These are phyloP conservation scores for Hericium coralloides DNA, from an alignment of 768 basidiomycete species.

Conservation along the genomic window DNA sequence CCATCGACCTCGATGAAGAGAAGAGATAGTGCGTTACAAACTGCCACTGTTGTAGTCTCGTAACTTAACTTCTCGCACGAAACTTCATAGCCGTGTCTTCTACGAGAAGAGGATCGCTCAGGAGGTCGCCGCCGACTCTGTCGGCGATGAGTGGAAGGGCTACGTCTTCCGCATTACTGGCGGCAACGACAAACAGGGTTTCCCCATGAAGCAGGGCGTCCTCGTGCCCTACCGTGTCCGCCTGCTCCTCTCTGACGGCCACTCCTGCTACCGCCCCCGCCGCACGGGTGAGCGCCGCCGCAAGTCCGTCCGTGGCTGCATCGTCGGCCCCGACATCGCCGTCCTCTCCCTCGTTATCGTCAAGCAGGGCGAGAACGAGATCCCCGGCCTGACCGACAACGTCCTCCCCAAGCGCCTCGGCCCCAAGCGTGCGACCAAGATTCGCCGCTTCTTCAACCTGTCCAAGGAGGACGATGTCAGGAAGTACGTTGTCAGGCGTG, in stretches of 20 bases:
- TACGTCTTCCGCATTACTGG: slow-evolving; percentile 96
- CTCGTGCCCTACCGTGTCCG: slow-evolving; percentile 89
- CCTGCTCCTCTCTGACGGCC: slow-evolving; percentile 90
- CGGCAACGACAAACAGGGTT: slow-evolving; percentile 98
- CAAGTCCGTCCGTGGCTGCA: slow-evolving; percentile 98
- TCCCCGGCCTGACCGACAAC: slow-evolving; percentile 86
- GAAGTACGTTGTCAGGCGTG: slow-evolving; percentile 92
- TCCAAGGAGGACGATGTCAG: slow-evolving; percentile 97
- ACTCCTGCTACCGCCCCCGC: slow-evolving; percentile 95
- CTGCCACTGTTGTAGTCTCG: not conserved
- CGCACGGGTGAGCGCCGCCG: slow-evolving; percentile 95
- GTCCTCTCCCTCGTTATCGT: slow-evolving; percentile 91
- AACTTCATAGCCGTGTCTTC: slow-evolving; percentile 68
- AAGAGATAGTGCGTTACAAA: slow-evolving; percentile 53
- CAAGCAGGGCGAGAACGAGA: slow-evolving; percentile 88
- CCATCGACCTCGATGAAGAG: slow-evolving; percentile 91
- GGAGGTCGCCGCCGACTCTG: slow-evolving; percentile 83
- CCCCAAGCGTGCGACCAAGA: slow-evolving; percentile 96
- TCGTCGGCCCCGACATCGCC: slow-evolving; percentile 93
- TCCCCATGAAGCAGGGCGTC: slow-evolving; percentile 99
- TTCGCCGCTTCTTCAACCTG: slow-evolving; percentile 95
- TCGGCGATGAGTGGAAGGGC: slow-evolving; percentile 96
- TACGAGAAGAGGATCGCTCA: slow-evolving; percentile 96
- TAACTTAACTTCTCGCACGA: not conserved
- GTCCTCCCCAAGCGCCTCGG: slow-evolving; percentile 93